Evolutionary conservation across 2,329 filamentous ascomycete genomes (phyloP).

Genomic region (Colletotrichum brevisporum): DNA sequence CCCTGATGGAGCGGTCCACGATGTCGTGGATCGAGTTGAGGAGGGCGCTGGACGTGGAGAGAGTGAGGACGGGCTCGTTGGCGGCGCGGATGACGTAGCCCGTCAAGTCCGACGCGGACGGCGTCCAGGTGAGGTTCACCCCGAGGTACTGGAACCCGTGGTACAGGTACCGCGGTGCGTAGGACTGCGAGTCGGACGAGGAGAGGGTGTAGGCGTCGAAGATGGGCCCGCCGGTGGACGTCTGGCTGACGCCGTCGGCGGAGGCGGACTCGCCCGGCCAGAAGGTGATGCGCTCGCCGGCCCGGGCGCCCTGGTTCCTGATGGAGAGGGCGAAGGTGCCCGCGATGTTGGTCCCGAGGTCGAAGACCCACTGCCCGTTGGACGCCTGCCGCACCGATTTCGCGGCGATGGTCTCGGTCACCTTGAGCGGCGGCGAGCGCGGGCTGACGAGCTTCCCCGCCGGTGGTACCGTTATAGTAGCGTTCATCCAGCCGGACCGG

Average conservation of each 20-base stretch:
- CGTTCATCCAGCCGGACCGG: conserved; percentile 25
- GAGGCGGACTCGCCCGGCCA: conserved; percentile 26
- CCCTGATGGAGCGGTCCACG: conserved; percentile 37
- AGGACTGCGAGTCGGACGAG: not conserved
- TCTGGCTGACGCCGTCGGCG: conserved; percentile 10
- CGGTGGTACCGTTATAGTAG: conserved; percentile 15
- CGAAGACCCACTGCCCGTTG: conserved; percentile 34
- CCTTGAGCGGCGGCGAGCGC: conserved; percentile 26
- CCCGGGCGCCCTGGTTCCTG: conserved; percentile 18
- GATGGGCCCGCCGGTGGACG: conserved; percentile 27
- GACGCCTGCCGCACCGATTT: conserved; percentile 9
- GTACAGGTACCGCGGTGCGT: conserved; percentile 30
- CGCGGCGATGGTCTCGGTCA: conserved; percentile 16
- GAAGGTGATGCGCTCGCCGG: conserved; percentile 31
- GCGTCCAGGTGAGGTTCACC: conserved; percentile 39
- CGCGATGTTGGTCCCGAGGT: conserved; percentile 35
- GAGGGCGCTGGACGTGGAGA: conserved; percentile 16
- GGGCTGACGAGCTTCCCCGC: conserved; percentile 28
- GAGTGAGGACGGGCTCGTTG: conserved; percentile 27
- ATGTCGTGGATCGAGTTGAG: conserved; percentile 35
- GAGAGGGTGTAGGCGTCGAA: conserved; percentile 39
- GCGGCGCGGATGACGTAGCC: conserved; percentile 29
- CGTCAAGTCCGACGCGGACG: conserved; percentile 14
- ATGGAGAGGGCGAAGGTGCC: conserved; percentile 29
- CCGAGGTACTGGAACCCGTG: conserved; percentile 34